phyloP scores from a whole-genome alignment of 2,329 filamentous ascomycete species.

The Cercospora zeina region DNA sequence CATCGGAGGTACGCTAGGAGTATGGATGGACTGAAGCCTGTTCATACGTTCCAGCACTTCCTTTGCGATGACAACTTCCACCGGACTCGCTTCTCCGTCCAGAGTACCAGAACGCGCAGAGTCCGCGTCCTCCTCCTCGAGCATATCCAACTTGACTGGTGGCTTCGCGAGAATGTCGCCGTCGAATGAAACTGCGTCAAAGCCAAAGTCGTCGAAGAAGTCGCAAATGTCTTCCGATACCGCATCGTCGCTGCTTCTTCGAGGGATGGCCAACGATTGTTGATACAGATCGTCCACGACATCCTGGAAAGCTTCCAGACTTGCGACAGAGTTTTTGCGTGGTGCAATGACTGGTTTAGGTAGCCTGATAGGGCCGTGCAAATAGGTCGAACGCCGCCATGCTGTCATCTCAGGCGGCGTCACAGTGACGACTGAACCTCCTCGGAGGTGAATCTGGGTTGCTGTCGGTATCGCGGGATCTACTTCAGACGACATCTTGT shows the following conservation, averaged over 20 bases:
- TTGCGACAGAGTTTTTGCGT: constrained; percentile 46
- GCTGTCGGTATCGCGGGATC: constrained; percentile 29
- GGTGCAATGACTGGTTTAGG: constrained; percentile 39
- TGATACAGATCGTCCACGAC: constrained; percentile 38
- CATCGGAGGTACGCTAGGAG: constrained; percentile 24
- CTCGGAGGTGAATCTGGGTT: constrained; percentile 39
- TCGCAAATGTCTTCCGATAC: constrained; percentile 45
- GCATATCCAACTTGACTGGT: constrained; percentile 24
- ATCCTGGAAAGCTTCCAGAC: constrained; percentile 44
- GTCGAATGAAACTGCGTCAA: constrained; percentile 36
- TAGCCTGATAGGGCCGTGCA: constrained; percentile 48
- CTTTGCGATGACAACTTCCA: constrained; percentile 33
- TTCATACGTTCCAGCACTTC: constrained; percentile 26
- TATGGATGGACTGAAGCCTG: constrained; percentile 11
- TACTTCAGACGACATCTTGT: constrained; percentile 31
- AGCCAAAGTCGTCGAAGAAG: constrained; percentile 46
- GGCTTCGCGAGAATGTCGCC: constrained; percentile 27
- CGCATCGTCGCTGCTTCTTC: constrained; percentile 40
- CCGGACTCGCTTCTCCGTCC: constrained; percentile 28
- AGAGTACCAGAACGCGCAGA: neutral
- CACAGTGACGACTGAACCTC: constrained; percentile 41
- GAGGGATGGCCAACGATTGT: constrained; percentile 31
- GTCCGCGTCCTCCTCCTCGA: constrained; percentile 19
- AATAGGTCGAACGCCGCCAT: constrained; percentile 42
- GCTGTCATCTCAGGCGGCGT: constrained; percentile 40